Evolutionary conservation across 805 yeast genomes (phyloP), one percentile per base, ranked within the genome.

Genomic region (Zygosaccharomyces rouxii): DNA sequence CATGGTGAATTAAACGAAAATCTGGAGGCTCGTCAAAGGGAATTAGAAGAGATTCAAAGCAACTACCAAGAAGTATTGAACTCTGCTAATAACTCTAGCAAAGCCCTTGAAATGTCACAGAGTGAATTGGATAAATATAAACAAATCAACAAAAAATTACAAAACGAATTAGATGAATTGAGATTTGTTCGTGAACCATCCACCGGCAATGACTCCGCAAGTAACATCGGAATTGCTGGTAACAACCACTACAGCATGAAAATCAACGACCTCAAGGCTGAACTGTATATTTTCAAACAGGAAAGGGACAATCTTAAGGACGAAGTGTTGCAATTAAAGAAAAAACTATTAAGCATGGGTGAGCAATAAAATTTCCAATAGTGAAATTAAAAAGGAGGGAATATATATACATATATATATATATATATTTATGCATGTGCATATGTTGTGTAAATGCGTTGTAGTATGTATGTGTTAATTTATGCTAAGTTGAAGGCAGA

Each of bases 231-330:
- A 49, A 43, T 53, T 54, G 37, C 64, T 55, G 25, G 67, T 55
- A 29, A 55, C 13, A 58, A 60, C 25, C 61, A 60, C 11, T 86
- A 77, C 59, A 85, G 81, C 53, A 75, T 88, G 71, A 86, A 83
- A 67, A 76, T 89, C 38, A 81, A 86, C 57, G 96, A 89, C 57
- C 70, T 89, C 57, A 86, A 87, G 59, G 96, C 96, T 3, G 95
- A 88, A 63, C 71, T 89, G 55, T 84, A 78, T 58, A 85, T 89
- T 48, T 76, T 84, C 55, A 82, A 81, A 58, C 92, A 88, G 67
- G 97, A 89, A 67, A 77, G 95, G 55, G 94, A 89, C 60, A 85
- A 83, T 57, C 71, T 86, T 64, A 83, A 80, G 60, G 84, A 80
- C 19, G 81, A 75, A 50, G 78, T 82, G 13, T 62, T 79, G 28